Base-by-base conservation (phyloP, 2,329 filamentous ascomycete species). In the Fusarium poae region DNA sequence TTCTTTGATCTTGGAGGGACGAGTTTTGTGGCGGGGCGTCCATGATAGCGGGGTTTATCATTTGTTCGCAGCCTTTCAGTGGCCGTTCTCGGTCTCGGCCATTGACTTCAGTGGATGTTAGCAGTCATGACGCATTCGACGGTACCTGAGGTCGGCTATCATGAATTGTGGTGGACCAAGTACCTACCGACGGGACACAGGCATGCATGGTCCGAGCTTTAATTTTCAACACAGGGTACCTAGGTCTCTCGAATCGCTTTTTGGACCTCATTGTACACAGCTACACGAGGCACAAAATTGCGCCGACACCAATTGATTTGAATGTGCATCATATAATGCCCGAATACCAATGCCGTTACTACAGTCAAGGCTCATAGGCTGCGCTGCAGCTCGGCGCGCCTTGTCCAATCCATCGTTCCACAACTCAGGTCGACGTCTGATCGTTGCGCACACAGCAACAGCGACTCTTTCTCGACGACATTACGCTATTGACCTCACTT, bases 401-500 rank as follows among this genome's bases (percentile, higher is more conserved):
- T 57, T 63, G 37, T 61, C 57, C 32, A 53, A 57, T 34, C 20
- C 62, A 12, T 54, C 48, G 46, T 54, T 58, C 20, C 52, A 37
- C 43, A 66, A 48, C 60, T 65, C 55, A 40, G 48, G 60, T 39
- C 59, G 64, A 35, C 57, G 56, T 40, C 64, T 62, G 43, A 65
- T 57, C 27, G 63, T 60, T 23, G 64, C 51, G 10, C 30, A 40
- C n/a, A 42, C 63, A 35, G 60, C 52, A 23, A 39, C 46, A 12
- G n/a, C 53, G 30, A 52, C 54, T 32, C 51, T 68, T 20, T 59
- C 67, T 37, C 73, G 68, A 66, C 75, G 80, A 67, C 76, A 71
- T 60, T 83, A 82, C 49, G 79, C 82, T 20, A 74, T 88, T 50
- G 79, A 88, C 64, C 78, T 88, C 21, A 78, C 77, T 12, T 77